Base-by-base conservation (phyloP, 2,329 filamentous ascomycete genomes). In the Sporothrix phasma region DNA sequence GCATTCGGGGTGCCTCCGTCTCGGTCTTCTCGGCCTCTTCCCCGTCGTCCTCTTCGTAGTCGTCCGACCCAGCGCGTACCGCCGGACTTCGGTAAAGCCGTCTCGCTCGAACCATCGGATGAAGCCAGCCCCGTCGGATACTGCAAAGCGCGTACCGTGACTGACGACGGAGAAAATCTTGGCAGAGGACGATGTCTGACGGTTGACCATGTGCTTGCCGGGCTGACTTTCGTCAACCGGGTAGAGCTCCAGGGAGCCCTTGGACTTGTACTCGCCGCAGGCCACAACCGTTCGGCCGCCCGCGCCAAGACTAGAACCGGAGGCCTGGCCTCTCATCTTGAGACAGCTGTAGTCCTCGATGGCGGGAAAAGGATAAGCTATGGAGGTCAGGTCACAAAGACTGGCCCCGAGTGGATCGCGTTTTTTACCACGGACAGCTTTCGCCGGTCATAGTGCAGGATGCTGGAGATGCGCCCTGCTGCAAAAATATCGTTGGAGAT, bases 61-160 rank as follows among this genome's bases (percentile, higher is more conserved):
- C 60, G 3, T 65, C 65, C 10, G 22, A 15, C 1, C 84, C 83
- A 87, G 81, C 68, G 76, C 80, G 66, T 80, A 76, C 67, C 76
- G 74, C 59, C 84, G 78, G 47, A 82, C 81, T 68, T 86, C 83
- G 5, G 83, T 86, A 66, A 80, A 79, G 0, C 89, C 92, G 71
- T 97, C 91, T 41, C 92, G 81, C 74, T 97, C 93, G 51, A 95
- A 85, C 92, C 93, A 97, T 73, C 91, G 93, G 67, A 97, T 74
- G 60, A 88, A 85, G 0, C 93, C 93, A 26, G 90, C 85, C 0
- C 89, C 89, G 71, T 97, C 93, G 2, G 90, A 90, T 68, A 89
- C 89, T 19, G 91, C 90, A 37, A 97, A 82, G 4, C 89, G 83
- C 7, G 88, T 88, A 4, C 93, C 93, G 68, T 97, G 93, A 17